Evolutionary conservation across 1,284 basidiomycete genomes (phyloP).

Genomic region (Sporisorium scitamineum): DNA sequence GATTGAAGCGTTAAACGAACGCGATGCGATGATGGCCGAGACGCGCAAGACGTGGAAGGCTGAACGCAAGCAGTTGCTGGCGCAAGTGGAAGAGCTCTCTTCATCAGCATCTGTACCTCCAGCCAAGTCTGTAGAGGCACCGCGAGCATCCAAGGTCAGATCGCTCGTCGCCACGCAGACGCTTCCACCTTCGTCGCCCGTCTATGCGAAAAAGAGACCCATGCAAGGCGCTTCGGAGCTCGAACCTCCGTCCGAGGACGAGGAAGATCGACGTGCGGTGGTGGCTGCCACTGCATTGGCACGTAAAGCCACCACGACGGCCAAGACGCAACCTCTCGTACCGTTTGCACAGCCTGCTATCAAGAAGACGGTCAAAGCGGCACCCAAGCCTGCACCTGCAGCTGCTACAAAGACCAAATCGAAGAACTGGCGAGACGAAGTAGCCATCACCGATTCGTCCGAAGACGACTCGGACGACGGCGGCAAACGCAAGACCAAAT

Average conservation of each 20-base stretch:
- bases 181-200: conserved; percentile 38
- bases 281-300: conserved; percentile 2
- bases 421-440: conserved; percentile 43
- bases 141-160: conserved; percentile 13
- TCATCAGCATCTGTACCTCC: conserved; percentile 14
- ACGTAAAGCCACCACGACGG: conserved; percentile 13
- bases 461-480: conserved; percentile 32
- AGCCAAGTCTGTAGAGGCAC: conserved; percentile 1
- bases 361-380: conserved; percentile 19
- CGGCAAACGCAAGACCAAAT: conserved; percentile 7
- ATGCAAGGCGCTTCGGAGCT: conserved; percentile 54
- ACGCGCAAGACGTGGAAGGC: conserved; percentile 43
- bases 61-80: conserved; percentile 38
- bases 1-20: conserved; percentile 29
- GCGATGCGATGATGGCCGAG: conserved; percentile 48
- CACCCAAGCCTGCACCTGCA: conserved; percentile 3
- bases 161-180: conserved; percentile 11
- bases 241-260: conserved; percentile 36
- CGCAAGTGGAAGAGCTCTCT: conserved; percentile 31
- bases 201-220: conserved; percentile 39
- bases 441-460: conserved; percentile 45
- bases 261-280: conserved; percentile 14
- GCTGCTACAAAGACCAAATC: conserved; percentile 13
- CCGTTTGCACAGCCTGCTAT: conserved; percentile 29
- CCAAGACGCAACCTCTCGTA: conserved; percentile 32